Percentiles rank a stretch among this genome's conserved stretches.
Conservation (phyloP, 768 basidiomycete genomes). For the Mycena chlorophos region DNA sequence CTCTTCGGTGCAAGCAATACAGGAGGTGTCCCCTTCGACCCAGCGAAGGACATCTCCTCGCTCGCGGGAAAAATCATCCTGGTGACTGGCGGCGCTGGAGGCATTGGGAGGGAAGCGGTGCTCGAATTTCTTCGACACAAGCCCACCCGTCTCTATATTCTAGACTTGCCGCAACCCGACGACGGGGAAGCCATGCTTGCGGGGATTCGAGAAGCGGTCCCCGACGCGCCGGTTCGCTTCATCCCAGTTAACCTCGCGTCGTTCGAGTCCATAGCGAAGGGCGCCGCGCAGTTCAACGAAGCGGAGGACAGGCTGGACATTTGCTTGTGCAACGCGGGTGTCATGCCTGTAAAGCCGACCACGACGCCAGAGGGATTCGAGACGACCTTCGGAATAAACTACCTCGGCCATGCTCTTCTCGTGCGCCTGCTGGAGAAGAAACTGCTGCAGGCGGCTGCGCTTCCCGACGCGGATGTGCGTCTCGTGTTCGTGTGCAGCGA, state of each 20-base stretch:
- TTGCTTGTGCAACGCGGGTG: background rate
- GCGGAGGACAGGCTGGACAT: background rate
- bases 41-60: background rate
- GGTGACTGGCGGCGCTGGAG: background rate
- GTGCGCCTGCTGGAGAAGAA: background rate
- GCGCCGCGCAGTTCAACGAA: background rate
- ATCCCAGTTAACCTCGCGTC: background rate
- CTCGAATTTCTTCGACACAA: background rate
- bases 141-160: background rate
- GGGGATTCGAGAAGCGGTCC: background rate
- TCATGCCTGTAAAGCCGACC: background rate
- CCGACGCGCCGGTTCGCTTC: background rate
- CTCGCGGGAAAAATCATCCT: background rate
- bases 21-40: background rate
- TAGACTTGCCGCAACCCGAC: background rate
- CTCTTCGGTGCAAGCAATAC: background rate
- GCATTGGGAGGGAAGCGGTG: background rate
- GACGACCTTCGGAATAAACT: background rate
- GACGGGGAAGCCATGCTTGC: background rate
- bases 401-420: background rate
- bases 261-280: background rate
- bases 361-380: background rate
- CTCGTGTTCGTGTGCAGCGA: constrained; percentile 1
- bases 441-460: background rate
- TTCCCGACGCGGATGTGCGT: background rate